phyloP scores from a whole-genome alignment of 176 grass and related monocot genomes.

The Chrysopogon serrulatus region DNA sequence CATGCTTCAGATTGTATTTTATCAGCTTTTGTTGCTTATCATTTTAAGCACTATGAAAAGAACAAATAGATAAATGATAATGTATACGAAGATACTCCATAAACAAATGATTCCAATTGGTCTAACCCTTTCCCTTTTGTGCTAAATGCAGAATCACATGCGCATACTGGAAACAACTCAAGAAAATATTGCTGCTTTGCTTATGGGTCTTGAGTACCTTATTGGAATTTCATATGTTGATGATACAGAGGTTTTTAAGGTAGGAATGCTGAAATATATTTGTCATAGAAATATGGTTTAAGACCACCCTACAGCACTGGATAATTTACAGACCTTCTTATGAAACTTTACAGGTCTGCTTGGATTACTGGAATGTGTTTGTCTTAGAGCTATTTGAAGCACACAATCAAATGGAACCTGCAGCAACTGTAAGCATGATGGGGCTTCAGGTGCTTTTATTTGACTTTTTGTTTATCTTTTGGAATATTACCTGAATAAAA shows the following conservation, averaged over 20 bases:
- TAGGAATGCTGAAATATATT: constrained; percentile 33
- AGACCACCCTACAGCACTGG: background rate
- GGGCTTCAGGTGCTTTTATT: constrained; percentile 65
- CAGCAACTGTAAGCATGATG: constrained; percentile 86
- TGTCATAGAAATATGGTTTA: background rate
- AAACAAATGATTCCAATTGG: background rate
- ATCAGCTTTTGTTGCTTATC: background rate
- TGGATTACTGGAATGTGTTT: constrained; percentile 99
- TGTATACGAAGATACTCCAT: background rate
- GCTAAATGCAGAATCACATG: constrained; percentile 66
- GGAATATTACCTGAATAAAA: background rate
- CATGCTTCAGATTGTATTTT: background rate
- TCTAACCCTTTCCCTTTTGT: background rate
- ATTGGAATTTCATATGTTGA: constrained; percentile 98
- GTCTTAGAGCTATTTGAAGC: constrained; percentile 96
- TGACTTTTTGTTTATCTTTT: background rate
- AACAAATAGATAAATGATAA: background rate
- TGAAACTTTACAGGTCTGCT: constrained; percentile 61
- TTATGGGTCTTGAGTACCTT: constrained; percentile 91
- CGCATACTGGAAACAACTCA: constrained; percentile 69
- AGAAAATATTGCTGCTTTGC: constrained; percentile 80
- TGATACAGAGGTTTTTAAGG: constrained; percentile 99
- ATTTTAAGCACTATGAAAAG: background rate
- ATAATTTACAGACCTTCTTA: constrained; percentile 42
- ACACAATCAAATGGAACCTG: constrained; percentile 84